Base-by-base conservation (phyloP, 345 rosid genomes). In the Pugionium dolabratum region DNA sequence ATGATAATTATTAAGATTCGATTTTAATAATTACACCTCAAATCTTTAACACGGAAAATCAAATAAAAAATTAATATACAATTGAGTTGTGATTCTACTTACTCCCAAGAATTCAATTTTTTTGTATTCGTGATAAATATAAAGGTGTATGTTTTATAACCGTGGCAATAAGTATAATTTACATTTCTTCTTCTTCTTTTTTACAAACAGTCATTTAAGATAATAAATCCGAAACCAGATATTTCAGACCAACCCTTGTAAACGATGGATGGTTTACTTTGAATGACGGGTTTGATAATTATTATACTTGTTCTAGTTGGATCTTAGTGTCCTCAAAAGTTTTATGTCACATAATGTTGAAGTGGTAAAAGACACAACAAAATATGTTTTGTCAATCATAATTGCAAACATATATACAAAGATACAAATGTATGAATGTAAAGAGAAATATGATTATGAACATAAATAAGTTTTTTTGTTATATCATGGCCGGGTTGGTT, bases 301-400 rank as follows among this genome's bases (percentile, higher is more conserved):
- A 57, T 64, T 27, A 72, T 41, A 57, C 54, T 34, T 64, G 60
- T 64, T 33, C 28, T 56, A 58, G 35, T 43, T 65, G 49, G 71
- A 58, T 40, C 42, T 59, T 50, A 66, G 67, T 73, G 62, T 43
- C 44, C 55, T 51, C 59, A 66, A 59, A 51, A 66, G 50, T 58
- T 66, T 44, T 62, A 37, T 34, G 55, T 58, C 67, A 66, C 53
- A 43, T 4, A 43, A 52, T 59, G 72, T 66, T 53, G n/a, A 66
- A 66, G 35, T 36, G 71, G 62, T 49, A 59, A 65, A 65, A 66
- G 62, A 73, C 67, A 64, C 32, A 26, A 56, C 47, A 39, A 70
- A 34, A 31, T 58, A 63, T 28, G 51, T 41, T 48, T 47, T 50
- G 60, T 30, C 67, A 59, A 44, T 50, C 35, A 52, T 59, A 36